Evolutionary conservation across 495 filamentous ascomycete species (phyloP), one percentile per base, ranked within the genome.

Genomic region (Annulohypoxylon moriforme): DNA sequence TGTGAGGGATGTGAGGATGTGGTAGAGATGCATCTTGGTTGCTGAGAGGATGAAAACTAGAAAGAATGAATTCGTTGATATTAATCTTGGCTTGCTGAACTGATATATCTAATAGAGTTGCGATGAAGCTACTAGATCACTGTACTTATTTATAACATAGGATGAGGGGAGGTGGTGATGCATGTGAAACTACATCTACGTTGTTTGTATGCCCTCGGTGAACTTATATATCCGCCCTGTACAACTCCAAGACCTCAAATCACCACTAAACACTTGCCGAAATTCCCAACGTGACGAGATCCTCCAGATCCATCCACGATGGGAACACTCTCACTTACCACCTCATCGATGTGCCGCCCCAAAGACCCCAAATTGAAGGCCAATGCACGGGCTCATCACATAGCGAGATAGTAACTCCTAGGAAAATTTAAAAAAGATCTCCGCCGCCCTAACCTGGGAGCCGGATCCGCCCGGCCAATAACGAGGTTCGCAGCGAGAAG

Each of bases 311-410:
- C 34, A 53, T 52, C 25, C 6, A 20, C n/a, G 55, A 47, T 31
- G 57, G 22, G 61, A 18, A 27, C 47, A 14, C 11, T 20, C 60
- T 57, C 47, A 52, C 67, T 55, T 64, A n/a, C n/a, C 40, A 44
- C 8, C 34, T 52, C 16, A 25, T 57, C 27, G 52, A 11, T 24
- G 25, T 14, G 36, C n/a, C 11, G 20, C 33, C 55, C 55, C 55
- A 22, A 36, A 24, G 34, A 40, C 52, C 52, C 29, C 27, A 18
- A 18, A 1, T 29, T 6, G 31, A 1, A 7, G 7, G 31, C 58
- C 38, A 69, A 29, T 22, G 66, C 66, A 58, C 66, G 66, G 31
- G 22, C n/a, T 63, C 66, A 42, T 69, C 66, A 69, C 66, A 63
- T 50, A 49, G 33, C 33, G 33, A 11, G n/a, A n/a, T n/a, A n/a